Percentiles rank a stretch among this genome's conserved stretches.
These are phyloP conservation scores for Boletus fagicola DNA, from an alignment of 768 basidiomycete species.

Conservation along the genomic window DNA sequence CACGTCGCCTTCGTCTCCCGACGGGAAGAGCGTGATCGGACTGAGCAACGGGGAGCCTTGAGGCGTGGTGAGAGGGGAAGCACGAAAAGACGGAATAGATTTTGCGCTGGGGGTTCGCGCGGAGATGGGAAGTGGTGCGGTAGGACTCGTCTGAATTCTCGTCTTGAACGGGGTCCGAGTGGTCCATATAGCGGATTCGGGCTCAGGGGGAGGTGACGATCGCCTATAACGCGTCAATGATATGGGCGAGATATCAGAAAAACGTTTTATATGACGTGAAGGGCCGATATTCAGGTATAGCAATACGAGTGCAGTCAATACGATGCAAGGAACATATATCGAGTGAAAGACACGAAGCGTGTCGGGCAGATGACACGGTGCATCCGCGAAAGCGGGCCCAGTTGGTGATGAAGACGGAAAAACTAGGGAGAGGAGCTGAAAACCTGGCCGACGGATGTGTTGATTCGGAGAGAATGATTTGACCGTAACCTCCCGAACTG, in stretches of 20 bases:
- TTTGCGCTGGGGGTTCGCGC: conserved; percentile 40
- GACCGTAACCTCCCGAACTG: conserved; percentile 76
- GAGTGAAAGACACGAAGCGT: conserved; percentile 57
- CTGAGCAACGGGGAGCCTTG: conserved; percentile 39
- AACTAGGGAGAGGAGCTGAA: conserved; percentile 78
- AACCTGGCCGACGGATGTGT: conserved; percentile 74
- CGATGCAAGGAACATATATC: conserved; percentile 62
- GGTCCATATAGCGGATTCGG: conserved; percentile 38
- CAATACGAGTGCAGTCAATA: conserved; percentile 51
- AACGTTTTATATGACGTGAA: conserved; percentile 13
- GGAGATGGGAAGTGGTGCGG: conserved; percentile 35
- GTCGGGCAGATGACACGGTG: conserved; percentile 79
- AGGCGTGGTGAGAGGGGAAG: conserved; percentile 38
- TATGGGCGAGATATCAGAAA: conserved; percentile 30
- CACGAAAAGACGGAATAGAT: conserved; percentile 39
- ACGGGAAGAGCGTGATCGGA: conserved; percentile 35
- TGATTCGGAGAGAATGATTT: conserved; percentile 82
- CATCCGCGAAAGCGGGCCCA: conserved; percentile 53
- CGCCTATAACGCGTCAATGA: conserved; percentile 32
- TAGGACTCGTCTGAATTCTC: conserved; percentile 40
- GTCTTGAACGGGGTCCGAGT: conserved; percentile 45
- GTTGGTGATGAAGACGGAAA: conserved; percentile 31
- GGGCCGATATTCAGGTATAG: conserved; percentile 42
- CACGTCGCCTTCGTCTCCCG: conserved; percentile 46
- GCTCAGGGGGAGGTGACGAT: conserved; percentile 26